Base-by-base conservation (phyloP, 73 alveolate species). In the Paraurostyla sp. region DNA sequence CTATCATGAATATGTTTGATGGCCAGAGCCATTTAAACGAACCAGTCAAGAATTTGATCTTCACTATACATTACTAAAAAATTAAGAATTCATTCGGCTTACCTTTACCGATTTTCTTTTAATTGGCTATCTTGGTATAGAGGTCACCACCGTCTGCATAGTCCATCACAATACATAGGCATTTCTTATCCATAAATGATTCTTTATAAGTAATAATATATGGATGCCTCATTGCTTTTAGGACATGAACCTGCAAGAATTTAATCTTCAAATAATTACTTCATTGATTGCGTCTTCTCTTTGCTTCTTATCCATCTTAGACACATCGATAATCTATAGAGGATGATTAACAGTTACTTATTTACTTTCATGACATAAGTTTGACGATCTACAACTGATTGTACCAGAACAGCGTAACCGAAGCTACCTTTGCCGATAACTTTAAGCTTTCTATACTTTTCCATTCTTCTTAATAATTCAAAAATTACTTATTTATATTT, bases 141-240 rank as follows among this genome's bases (percentile, higher is more conserved):
- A 98, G 65, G 88, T 98, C 99, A 0, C 99, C 99, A 13, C 99
- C 99, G 83, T 97, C 99, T 0, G 99, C 99, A 83, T 97, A 98
- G 83, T 98, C 99, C 99, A 98, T 98, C 36, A 97, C 99, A 16
- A 98, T 98, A 89, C 99, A 98, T 46, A 98, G 80, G 85, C 95
- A 96, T 92, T 89, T 94, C 83, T 93, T 95, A 41, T 96, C 99
- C 95, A 95, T 92, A 71, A 94, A 97, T 25, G 98, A 89, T 85
- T 97, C 99, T 45, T 96, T 65, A 90, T 97, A 97, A n/a, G 97
- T 94, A 71, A 97, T 93, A 81, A 97, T 97, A 90, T 89, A 95
- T 4, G 99, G 99, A 87, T 97, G 99, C 32, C 96, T 89, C 97
- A 97, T 78, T 0, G 97, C 93, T 50, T 93, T 92, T 25, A 97